A percentile compares a stretch with the other conserved stretches of the same genome.
phyloP scores from a whole-genome alignment of 352 stramenopile genomes.

The Phytophthora boehmeriae region DNA sequence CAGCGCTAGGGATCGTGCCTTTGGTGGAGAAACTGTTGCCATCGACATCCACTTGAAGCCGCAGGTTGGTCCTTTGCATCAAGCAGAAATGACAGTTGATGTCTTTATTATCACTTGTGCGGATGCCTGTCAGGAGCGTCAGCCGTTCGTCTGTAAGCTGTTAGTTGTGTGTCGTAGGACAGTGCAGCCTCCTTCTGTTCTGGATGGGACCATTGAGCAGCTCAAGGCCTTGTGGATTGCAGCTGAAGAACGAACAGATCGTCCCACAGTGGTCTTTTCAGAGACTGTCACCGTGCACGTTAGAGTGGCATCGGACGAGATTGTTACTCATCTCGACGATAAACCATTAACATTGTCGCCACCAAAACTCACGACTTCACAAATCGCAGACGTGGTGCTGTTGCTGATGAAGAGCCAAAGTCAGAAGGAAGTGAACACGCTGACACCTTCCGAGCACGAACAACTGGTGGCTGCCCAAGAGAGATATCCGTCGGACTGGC shows the following conservation, averaged over 20 bases:
- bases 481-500: conserved; percentile 18
- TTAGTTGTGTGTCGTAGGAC: conserved; percentile 24
- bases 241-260: conserved; percentile 21
- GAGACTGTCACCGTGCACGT: conserved; percentile 40
- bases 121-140: conserved; percentile 21
- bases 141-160: conserved; percentile 43
- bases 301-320: neutral
- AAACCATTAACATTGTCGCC: conserved; percentile 7
- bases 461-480: conserved; percentile 16
- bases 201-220: neutral
- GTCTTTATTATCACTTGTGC: neutral
- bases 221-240: conserved; percentile 37
- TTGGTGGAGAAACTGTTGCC: conserved; percentile 1
- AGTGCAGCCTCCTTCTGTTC: conserved; percentile 3
- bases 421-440: conserved; percentile 21
- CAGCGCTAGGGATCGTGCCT: conserved; percentile 19
- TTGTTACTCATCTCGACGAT: neutral
- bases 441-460: conserved; percentile 25
- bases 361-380: conserved; percentile 7
- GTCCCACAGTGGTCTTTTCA: conserved; percentile 31
- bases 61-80: conserved; percentile 24
- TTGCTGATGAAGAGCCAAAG: conserved; percentile 61
- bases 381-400: conserved; percentile 36
- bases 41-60: conserved; percentile 39
- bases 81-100: neutral